A percentile compares a stretch with the other conserved stretches of the same genome.
phyloP scores from a whole-genome alignment of 1,284 basidiomycete genomes.

The Malassezia obtusa region DNA sequence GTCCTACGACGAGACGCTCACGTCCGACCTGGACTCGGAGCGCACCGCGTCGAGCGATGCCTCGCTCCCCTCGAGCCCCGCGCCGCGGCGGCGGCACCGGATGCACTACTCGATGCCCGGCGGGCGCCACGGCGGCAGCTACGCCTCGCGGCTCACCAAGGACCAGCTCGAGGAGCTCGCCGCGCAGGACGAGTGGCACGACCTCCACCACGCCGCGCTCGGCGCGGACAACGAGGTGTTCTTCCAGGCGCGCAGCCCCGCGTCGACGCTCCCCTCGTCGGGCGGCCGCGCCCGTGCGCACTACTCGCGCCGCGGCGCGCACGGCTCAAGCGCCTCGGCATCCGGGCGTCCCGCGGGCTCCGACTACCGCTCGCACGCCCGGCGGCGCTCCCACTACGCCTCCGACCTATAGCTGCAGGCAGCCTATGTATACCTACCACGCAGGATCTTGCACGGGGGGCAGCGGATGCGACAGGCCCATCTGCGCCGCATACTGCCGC shows the following conservation, averaged over 20 bases:
- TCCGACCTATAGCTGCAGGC: no score
- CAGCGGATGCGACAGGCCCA: background rate
- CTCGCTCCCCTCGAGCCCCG: background rate
- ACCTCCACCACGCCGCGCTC: slow-evolving; percentile 2
- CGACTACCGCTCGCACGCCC: no score
- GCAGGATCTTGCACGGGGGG: no score
- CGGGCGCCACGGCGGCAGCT: background rate
- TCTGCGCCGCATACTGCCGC: slow-evolving; percentile 12
- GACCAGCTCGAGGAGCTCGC: slow-evolving; percentile 1
- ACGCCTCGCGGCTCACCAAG: background rate
- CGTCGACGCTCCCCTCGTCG: background rate
- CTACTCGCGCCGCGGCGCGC: slow-evolving; percentile 9
- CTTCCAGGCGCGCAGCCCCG: background rate
- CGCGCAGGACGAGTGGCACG: slow-evolving; percentile 5
- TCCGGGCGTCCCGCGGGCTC: background rate
- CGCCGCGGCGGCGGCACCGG: background rate
- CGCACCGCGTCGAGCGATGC: background rate
- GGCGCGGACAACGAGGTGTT: background rate
- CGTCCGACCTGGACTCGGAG: background rate
- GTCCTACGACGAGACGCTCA: background rate
- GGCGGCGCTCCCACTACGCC: no score
- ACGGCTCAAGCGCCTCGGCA: background rate
- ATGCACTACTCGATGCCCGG: slow-evolving; percentile 9
- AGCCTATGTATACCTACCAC: no score
- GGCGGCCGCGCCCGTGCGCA: background rate